These are phyloP conservation scores for Perilla frutescens DNA, from an alignment of 257 asterid genomes.

Conservation along the genomic window DNA sequence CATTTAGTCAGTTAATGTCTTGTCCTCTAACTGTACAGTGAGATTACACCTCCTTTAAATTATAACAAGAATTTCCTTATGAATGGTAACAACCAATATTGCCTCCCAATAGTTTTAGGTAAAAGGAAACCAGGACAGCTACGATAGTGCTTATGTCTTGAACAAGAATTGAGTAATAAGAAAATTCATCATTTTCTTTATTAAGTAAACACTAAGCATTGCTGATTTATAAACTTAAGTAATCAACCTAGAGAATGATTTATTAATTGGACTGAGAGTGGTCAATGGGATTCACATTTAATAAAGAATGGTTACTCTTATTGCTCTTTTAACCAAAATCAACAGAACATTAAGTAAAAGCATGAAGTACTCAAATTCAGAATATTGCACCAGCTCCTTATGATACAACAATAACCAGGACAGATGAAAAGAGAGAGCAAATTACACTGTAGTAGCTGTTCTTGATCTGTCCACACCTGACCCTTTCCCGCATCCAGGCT, in stretches of 20 bases:
- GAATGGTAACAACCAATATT: neutral
- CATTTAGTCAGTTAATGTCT: neutral
- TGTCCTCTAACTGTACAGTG: neutral
- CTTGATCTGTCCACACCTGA: slow-evolving; percentile 98
- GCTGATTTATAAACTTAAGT: neutral
- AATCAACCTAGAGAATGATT: neutral
- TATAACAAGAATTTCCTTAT: neutral
- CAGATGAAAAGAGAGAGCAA: slow-evolving; percentile 25
- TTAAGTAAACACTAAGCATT: slow-evolving; percentile 6
- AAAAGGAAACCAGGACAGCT: slow-evolving; percentile 10
- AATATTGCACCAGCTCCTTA: slow-evolving; percentile 18
- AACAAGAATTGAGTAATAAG: slow-evolving; percentile 8
- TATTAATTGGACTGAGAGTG: slow-evolving; percentile 2
- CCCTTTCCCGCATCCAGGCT: slow-evolving; percentile 96
- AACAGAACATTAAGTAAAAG: slow-evolving; percentile 14
- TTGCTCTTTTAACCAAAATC: slow-evolving; percentile 10
- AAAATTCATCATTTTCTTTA: slow-evolving; percentile 11
- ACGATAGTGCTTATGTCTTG: neutral
- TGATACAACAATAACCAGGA: slow-evolving; percentile 23
- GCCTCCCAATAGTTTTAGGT: neutral
- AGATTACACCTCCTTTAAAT: neutral
- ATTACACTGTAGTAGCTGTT: slow-evolving; percentile 93
- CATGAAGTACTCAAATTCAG: slow-evolving; percentile 18
- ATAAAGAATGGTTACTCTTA: slow-evolving; percentile 17
- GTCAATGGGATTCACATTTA: slow-evolving; percentile 11